A percentile compares a stretch with the other conserved stretches of the same genome.
Conservation (phyloP, 2,329 filamentous ascomycete species). For the Botryosphaeria dothidea region DNA sequence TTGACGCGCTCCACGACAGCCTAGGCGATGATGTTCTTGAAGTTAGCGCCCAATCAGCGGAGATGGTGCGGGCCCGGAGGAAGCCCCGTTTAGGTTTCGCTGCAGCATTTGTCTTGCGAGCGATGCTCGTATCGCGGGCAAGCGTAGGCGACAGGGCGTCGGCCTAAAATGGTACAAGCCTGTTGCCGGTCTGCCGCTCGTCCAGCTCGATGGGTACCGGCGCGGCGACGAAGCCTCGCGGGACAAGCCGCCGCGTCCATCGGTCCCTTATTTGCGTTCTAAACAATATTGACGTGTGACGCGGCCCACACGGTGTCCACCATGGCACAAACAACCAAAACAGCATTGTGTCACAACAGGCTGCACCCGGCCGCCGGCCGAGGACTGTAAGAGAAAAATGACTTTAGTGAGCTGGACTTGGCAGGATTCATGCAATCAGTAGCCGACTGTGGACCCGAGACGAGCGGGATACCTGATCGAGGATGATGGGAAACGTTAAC, state of each 20-base stretch:
- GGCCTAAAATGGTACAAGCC: neutral
- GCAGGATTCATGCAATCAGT: neutral
- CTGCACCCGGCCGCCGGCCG: neutral
- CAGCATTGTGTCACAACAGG: neutral
- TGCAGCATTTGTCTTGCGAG: slow-evolving; percentile 8
- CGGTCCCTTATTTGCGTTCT: neutral
- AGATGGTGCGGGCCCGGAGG: slow-evolving; percentile 1
- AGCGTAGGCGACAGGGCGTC: slow-evolving; percentile 9
- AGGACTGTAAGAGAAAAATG: neutral
- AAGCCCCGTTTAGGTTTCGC: slow-evolving; percentile 11
- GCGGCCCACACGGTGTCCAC: neutral
- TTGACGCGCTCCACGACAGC: slow-evolving; percentile 6
- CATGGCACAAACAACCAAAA: neutral
- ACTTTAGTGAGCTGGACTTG: too few species aligned
- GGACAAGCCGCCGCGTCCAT: too few species aligned
- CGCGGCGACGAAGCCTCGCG: neutral
- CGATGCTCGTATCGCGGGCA: slow-evolving; percentile 10
- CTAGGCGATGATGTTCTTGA: slow-evolving; percentile 13
- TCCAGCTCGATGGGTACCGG: neutral
- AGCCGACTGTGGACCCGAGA: neutral
- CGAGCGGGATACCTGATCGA: neutral
- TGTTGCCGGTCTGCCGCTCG: slow-evolving; percentile 9
- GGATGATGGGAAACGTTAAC: neutral
- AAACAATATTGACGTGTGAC: neutral
- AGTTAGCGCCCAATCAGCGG: neutral